Evolutionary conservation across 495 filamentous ascomycete species (phyloP), one percentile per base, ranked within the genome.

Genomic region (Recurvomyces mirabilis): DNA sequence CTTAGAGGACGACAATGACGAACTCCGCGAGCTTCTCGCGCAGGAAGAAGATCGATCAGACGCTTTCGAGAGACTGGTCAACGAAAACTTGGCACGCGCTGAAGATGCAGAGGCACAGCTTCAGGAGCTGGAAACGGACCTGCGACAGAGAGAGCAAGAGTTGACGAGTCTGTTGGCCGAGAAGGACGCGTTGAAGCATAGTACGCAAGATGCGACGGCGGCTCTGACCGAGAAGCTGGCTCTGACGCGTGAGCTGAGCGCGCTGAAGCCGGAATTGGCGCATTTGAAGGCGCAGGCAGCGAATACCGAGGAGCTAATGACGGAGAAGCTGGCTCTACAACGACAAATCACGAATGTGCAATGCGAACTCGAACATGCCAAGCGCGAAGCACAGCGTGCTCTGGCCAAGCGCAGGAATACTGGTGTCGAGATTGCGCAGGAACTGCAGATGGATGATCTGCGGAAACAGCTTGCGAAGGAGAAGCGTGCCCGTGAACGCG

Each of bases 331-430:
- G 14, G 71, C 78, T 13, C 60, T 94, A 12, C 77, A 87, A 53
- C 73, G 82, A 21, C 79, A 86, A 59, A 58, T 93, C 28, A 80
- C 68, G 54, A 75, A 78, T 4, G 55, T 89, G 3, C 81, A 93
- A 55, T 73, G 85, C 31, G 81, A 91, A 55, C 68, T 94, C 7
- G 84, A 84, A 43, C 78, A 79, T 36, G 81, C 88, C 57, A 88
- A 79, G 57, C 72, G 78, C 20, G 69, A 79, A 1, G 67, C 75
- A 18, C 74, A 82, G 43, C 75, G 78, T 39, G 73, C 67, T 0
- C 62, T 71, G 9, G 67, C 70, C 7, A 79, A 74, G 49, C 39
- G 52, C 23, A 41, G 50, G 17, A 56, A 52, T 37, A 56, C 45
- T n/a, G 49, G 47, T 11, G 51, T 43, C 2, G 50, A 55, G 36